These are phyloP conservation scores for Fusarium neocosmosporiellum DNA, from an alignment of 2,329 filamentous ascomycete genomes.

Conservation along the genomic window DNA sequence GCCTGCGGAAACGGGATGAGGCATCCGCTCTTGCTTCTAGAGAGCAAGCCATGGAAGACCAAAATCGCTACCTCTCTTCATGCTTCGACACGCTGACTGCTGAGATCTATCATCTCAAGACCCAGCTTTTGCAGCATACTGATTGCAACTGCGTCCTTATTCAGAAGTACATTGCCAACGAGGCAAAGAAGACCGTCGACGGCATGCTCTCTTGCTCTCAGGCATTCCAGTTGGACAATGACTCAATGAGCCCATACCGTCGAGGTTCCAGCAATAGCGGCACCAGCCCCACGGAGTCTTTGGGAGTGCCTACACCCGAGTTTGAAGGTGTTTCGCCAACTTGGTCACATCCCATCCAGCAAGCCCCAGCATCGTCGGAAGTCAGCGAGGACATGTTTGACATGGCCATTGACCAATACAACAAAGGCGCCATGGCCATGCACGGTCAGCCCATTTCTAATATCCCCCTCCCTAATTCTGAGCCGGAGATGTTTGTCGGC, in stretches of 20 bases:
- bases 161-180: conserved; percentile 47
- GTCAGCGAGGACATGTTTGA: conserved; percentile 38
- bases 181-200: conserved; percentile 46
- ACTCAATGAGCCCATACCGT: conserved; percentile 28
- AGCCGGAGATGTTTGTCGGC: conserved; percentile 22
- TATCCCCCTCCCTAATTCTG: conserved; percentile 16
- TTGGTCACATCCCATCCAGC: conserved; percentile 39
- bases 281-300: conserved; percentile 40
- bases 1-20: conserved; percentile 46
- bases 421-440: conserved; percentile 26
- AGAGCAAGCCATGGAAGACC: conserved; percentile 46
- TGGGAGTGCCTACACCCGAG: conserved; percentile 37
- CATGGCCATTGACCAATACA: conserved; percentile 32
- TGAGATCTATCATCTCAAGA: conserved; percentile 47
- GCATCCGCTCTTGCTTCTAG: conserved; percentile 44
- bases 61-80: conserved; percentile 44
- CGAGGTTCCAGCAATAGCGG: conserved; percentile 39
- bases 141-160: conserved; percentile 47
- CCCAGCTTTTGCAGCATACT: conserved; percentile 44
- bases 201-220: conserved; percentile 32
- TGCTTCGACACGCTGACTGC: conserved; percentile 42
- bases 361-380: conserved; percentile 32
- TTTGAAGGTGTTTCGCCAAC: conserved; percentile 32
- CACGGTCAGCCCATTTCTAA: conserved; percentile 17
- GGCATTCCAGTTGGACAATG: conserved; percentile 22